Evolutionary conservation across 306 rosid genomes (phyloP).

Genomic region (Vachellia pachyceras): DNA sequence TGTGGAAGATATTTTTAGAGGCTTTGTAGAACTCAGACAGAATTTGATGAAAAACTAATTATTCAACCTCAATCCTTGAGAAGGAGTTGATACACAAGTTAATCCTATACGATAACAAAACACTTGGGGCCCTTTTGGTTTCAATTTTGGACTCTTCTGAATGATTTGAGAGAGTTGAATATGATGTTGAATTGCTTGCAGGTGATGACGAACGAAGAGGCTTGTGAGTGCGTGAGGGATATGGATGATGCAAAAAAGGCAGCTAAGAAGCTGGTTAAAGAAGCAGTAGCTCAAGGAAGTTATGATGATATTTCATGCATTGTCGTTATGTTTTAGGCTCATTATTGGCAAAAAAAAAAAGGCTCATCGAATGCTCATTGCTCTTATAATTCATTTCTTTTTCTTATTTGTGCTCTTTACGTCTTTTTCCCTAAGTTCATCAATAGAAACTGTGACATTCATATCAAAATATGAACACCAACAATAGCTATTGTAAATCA

Average conservation of each 20-base stretch:
- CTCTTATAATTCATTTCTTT: too few relatives aligned
- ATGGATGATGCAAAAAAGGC: constrained; percentile 55
- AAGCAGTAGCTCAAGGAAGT: constrained; percentile 53
- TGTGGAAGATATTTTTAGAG: not conserved
- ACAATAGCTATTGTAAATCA: too few relatives aligned
- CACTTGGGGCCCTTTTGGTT: not conserved
- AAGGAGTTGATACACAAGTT: not conserved
- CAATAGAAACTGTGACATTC: too few relatives aligned
- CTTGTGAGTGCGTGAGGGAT: constrained; percentile 55
- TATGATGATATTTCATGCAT: constrained; percentile 66
- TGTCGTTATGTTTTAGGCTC: too few relatives aligned
- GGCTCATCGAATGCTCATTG: too few relatives aligned
- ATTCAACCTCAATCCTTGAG: not conserved
- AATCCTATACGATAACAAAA: not conserved
- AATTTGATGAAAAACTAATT: not conserved
- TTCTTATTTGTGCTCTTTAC: too few relatives aligned
- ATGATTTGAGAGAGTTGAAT: not conserved
- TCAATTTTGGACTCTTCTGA: not conserved
- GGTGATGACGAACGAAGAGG: constrained; percentile 76
- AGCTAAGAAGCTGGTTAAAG: constrained; percentile 49
- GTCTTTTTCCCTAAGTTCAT: too few relatives aligned
- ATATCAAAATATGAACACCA: too few relatives aligned
- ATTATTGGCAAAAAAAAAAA: too few relatives aligned
- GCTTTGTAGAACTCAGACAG: not conserved
- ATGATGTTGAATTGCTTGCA: constrained; percentile 14